phyloP scores from a whole-genome alignment of 139 green algal genomes.

The Auxenochlorella pyrenoidosa region DNA sequence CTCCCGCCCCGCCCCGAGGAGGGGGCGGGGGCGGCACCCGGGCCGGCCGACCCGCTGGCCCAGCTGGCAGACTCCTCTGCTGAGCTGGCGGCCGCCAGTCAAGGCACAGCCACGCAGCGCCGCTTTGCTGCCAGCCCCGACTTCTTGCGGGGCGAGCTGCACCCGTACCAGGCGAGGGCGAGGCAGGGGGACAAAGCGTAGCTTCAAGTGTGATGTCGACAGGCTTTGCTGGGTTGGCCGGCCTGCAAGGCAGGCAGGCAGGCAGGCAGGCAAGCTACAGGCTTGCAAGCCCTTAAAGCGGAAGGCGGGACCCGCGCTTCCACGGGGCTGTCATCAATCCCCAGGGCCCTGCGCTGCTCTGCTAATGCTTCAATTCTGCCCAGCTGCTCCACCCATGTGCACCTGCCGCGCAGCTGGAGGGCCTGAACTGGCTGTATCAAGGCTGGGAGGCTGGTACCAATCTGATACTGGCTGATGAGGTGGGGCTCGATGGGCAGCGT shows the following conservation, averaged over 20 bases:
- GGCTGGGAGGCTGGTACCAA: slow-evolving; percentile 5
- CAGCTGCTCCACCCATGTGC: background rate
- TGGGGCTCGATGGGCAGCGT: background rate
- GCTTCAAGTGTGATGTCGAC: no score
- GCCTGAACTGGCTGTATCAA: slow-evolving; percentile 25
- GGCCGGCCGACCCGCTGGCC: background rate
- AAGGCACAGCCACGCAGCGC: background rate
- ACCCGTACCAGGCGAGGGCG: slow-evolving; percentile 17
- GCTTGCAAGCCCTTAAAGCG: no score
- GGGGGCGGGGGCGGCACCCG: background rate
- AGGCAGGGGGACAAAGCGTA: no score
- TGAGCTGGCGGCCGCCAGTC: background rate
- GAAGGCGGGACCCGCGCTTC: no score
- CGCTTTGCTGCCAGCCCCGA: slow-evolving; percentile 3
- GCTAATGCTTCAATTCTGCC: no score
- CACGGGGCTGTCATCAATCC: no score
- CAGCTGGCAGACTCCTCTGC: background rate
- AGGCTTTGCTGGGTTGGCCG: no score
- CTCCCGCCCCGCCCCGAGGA: background rate
- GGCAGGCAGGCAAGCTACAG: no score
- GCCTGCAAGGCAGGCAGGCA: no score
- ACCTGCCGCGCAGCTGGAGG: slow-evolving; percentile 9
- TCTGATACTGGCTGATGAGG: slow-evolving; percentile 25
- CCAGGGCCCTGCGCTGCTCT: no score
- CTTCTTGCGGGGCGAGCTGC: slow-evolving; percentile 19